phyloP scores from a whole-genome alignment of 164 flowering plant genomes.

The Liriodendron chinense region DNA sequence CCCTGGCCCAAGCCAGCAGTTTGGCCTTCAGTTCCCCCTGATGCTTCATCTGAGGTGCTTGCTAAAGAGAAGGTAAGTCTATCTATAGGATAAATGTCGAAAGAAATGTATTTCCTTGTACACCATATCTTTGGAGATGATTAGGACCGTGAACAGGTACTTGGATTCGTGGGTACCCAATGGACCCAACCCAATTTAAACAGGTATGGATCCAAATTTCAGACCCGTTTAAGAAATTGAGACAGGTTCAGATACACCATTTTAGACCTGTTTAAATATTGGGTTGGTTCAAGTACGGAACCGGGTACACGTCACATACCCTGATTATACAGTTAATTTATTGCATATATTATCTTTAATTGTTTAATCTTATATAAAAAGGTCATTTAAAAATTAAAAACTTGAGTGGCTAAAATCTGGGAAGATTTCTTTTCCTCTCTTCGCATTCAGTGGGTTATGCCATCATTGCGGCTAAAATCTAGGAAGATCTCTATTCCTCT shows the following conservation, averaged over 20 bases:
- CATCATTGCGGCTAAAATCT: too few species aligned
- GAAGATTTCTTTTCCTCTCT: too few species aligned
- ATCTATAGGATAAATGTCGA: constrained; percentile 5
- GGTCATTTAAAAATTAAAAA: too few species aligned
- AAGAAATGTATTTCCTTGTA: neutral
- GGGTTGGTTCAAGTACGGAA: neutral
- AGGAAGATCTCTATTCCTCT: too few species aligned
- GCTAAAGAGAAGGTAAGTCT: constrained; percentile 86
- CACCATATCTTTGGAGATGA: neutral
- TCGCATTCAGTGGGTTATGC: too few species aligned
- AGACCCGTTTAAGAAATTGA: neutral
- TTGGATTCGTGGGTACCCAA: neutral
- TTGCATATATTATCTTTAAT: too few species aligned
- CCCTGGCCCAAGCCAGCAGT: constrained; percentile 96
- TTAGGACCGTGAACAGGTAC: neutral
- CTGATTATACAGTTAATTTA: too few species aligned
- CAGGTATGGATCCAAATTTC: neutral
- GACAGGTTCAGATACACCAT: neutral
- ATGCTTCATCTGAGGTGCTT: constrained; percentile 76
- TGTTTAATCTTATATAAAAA: too few species aligned
- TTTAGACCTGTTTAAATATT: neutral
- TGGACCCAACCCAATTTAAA: neutral
- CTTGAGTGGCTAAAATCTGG: too few species aligned
- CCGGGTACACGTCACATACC: too few species aligned
- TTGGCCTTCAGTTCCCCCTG: constrained; percentile 91